Percentiles rank a stretch among this genome's conserved stretches.
Conservation (phyloP, 2,329 filamentous ascomycete species). For the Ascochyta fabae region DNA sequence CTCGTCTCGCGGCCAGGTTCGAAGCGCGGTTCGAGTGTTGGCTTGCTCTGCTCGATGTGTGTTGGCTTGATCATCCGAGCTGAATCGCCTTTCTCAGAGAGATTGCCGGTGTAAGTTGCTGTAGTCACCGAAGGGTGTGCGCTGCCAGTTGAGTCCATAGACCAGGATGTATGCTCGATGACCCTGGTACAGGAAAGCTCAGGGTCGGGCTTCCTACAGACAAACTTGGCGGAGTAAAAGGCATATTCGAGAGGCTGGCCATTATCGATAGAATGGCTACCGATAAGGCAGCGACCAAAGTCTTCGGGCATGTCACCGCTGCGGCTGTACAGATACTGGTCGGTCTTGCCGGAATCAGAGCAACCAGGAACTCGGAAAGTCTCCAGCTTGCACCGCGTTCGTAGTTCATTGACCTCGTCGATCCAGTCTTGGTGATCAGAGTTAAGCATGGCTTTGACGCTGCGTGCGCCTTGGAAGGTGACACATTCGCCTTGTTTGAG, state of each 20-base stretch:
- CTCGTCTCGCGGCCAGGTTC: conserved; percentile 7
- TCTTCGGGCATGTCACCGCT: conserved; percentile 1
- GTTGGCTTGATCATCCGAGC: neutral
- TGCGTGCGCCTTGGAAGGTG: conserved; percentile 16
- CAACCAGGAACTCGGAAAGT: conserved; percentile 22
- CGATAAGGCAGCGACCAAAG: conserved; percentile 11
- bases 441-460: conserved; percentile 25
- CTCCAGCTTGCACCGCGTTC: conserved; percentile 17
- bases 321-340: neutral
- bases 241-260: neutral
- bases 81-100: neutral
- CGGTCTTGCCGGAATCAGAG: neutral
- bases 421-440: conserved; percentile 25
- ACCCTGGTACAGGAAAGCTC: conserved; percentile 3
- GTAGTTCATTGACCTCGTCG: conserved; percentile 20
- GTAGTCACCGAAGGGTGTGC: conserved; percentile 3
- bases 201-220: conserved; percentile 10
- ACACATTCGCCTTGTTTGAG: conserved; percentile 28
- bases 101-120: neutral
- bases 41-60: neutral
- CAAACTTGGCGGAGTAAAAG: conserved; percentile 25
- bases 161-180: conserved; percentile 21
- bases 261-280: neutral
- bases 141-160: conserved; percentile 15
- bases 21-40: conserved; percentile 3